Percentiles rank a stretch among this genome's conserved stretches.
phyloP scores from a whole-genome alignment of 78 protist species.

The Anaeramoeba flamelloides region DNA sequence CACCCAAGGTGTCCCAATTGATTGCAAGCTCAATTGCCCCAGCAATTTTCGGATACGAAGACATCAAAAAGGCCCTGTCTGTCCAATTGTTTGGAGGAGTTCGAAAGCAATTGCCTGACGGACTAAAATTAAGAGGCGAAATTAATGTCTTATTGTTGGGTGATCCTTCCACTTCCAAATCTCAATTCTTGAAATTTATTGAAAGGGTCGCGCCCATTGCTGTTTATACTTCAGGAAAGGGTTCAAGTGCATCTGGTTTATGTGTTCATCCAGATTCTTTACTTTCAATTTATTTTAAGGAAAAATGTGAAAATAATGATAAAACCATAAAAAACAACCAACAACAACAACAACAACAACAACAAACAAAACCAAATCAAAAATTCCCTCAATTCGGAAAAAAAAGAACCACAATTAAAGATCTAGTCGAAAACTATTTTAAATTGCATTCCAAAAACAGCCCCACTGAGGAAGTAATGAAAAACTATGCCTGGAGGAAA shows the following conservation, averaged over 20 bases:
- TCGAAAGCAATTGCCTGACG: conserved; percentile 65
- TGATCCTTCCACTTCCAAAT: conserved; percentile 98
- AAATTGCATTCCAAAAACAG: too few relatives aligned
- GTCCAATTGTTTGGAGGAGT: conserved; percentile 76
- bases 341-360: background rate
- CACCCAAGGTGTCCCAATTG: background rate
- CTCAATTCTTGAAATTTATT: conserved; percentile 85
- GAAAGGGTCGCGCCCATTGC: conserved; percentile 81
- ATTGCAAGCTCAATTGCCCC: conserved; percentile 58
- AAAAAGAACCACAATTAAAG: too few relatives aligned
- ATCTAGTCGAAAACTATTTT: too few relatives aligned
- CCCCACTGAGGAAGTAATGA: too few relatives aligned
- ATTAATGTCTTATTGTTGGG: conserved; percentile 97
- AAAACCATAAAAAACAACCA: background rate
- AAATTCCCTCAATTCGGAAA: too few relatives aligned
- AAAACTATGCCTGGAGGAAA: too few relatives aligned
- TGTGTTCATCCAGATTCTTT: too few relatives aligned
- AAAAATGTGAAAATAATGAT: background rate
- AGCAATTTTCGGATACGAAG: conserved; percentile 76
- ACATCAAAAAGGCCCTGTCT: conserved; percentile 74
- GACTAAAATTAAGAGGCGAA: conserved; percentile 91
- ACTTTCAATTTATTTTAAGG: too few relatives aligned
- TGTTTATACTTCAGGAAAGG: conserved; percentile 96
- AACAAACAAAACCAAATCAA: background rate
- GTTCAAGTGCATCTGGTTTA: conserved; percentile 93